Evolutionary conservation across 129 eudicot species (phyloP).

Genomic region (Cynara cardunculus): DNA sequence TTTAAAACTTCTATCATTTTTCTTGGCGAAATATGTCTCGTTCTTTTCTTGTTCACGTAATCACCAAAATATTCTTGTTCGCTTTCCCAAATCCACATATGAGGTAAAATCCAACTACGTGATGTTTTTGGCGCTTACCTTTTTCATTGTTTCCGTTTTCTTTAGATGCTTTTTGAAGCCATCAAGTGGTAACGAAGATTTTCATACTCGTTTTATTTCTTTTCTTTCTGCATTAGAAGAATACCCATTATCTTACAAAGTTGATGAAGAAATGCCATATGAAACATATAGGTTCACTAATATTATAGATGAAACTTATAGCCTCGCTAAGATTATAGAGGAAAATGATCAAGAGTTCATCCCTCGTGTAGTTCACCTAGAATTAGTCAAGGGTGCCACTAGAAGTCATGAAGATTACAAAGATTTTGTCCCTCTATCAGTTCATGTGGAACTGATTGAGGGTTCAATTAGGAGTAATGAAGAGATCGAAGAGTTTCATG

Average conservation of each 20-base stretch:
- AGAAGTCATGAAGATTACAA: conserved; percentile 20
- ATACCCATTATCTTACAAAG: conserved; percentile 18
- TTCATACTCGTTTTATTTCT: neutral
- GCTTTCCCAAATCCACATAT: neutral
- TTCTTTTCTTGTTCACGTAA: conserved; percentile 13
- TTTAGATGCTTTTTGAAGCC: conserved; percentile 4
- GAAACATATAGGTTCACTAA: conserved; percentile 4
- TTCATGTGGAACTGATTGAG: conserved; percentile 19
- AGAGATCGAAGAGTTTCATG: conserved; percentile 15
- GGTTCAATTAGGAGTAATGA: conserved; percentile 9
- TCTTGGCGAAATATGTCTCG: conserved; percentile 3
- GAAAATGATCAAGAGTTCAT: conserved; percentile 19
- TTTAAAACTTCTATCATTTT: conserved; percentile 3
- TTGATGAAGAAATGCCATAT: conserved; percentile 8
- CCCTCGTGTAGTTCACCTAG: conserved; percentile 21
- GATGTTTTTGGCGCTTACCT: conserved; percentile 17
- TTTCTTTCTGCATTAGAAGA: conserved; percentile 6
- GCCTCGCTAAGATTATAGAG: neutral
- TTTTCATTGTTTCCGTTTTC: conserved; percentile 14
- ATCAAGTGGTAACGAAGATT: conserved; percentile 11
- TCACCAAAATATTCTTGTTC: conserved; percentile 11
- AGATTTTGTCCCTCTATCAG: neutral
- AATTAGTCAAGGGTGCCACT: conserved; percentile 20
- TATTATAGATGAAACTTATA: neutral
- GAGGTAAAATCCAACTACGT: conserved; percentile 13